Conservation (phyloP, 139 green algal species). For the Tetraselmis chui region DNA sequence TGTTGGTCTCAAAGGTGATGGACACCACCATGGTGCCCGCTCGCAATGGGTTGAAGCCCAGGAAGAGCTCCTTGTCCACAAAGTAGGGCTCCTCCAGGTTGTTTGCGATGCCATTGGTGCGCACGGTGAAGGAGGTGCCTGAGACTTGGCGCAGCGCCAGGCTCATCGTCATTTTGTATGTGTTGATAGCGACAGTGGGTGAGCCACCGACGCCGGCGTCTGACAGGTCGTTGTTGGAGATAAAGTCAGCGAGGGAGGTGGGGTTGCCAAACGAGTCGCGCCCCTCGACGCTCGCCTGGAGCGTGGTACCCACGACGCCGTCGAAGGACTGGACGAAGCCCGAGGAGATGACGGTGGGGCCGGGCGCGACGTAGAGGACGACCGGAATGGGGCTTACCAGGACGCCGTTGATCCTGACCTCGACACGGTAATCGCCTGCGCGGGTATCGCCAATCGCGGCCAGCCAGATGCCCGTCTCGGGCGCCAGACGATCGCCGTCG, state of each 20-base stretch:
- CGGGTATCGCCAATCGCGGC: background rate
- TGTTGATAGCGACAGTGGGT: background rate
- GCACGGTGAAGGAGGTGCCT: background rate
- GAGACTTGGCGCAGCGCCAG: background rate
- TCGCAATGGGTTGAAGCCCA: background rate
- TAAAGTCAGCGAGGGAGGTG: background rate
- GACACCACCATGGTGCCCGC: background rate
- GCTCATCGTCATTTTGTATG: background rate
- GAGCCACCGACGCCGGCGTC: background rate
- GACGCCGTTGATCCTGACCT: background rate
- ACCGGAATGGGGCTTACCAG: background rate
- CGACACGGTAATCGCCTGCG: background rate
- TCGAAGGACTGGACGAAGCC: background rate
- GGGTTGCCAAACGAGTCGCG: background rate
- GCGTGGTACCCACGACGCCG: background rate
- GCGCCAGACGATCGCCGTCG: background rate
- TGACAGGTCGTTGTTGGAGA: background rate
- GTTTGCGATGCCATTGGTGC: background rate
- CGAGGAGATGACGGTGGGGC: background rate
- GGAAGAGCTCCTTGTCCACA: background rate
- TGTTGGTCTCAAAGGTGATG: background rate
- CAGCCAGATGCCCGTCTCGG: background rate
- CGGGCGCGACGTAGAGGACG: background rate
- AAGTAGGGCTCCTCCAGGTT: background rate
- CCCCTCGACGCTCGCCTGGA: background rate